A percentile compares a stretch with the other conserved stretches of the same genome.
These are phyloP conservation scores for Trichoderma erinaceum DNA, from an alignment of 495 filamentous ascomycete species.

Conservation along the genomic window DNA sequence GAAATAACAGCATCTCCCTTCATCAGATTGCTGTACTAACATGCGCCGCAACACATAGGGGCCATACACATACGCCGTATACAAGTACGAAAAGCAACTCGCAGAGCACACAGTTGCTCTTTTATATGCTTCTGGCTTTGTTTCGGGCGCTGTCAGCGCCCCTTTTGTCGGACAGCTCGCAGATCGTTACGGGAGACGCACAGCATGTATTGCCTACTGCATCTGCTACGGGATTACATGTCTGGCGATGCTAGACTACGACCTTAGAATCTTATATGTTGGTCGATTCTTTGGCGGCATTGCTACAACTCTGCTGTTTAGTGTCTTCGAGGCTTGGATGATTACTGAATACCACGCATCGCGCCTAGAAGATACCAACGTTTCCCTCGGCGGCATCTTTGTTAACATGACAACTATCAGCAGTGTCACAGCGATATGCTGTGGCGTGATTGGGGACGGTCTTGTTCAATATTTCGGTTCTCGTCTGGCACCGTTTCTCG, in stretches of 20 bases:
- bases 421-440: constrained; percentile 33
- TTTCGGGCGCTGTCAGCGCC: constrained; percentile 37
- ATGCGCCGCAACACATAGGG: constrained; percentile 24
- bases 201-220: constrained; percentile 36
- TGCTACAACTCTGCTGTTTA: constrained; percentile 37
- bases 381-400: constrained; percentile 30
- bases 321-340: constrained; percentile 43
- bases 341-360: constrained; percentile 36
- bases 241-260: constrained; percentile 31
- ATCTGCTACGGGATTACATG: constrained; percentile 36
- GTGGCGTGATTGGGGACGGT: constrained; percentile 32
- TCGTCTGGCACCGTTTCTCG: constrained; percentile 35
- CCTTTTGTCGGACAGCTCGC: constrained; percentile 36
- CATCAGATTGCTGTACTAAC: background rate
- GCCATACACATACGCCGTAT: constrained; percentile 41
- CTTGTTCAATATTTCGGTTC: constrained; percentile 29
- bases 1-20: background rate
- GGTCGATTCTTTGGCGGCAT: constrained; percentile 38
- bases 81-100: constrained; percentile 39
- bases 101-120: constrained; percentile 33
- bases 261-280: constrained; percentile 30
- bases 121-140: constrained; percentile 36
- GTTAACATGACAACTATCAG: constrained; percentile 35
- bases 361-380: constrained; percentile 19
- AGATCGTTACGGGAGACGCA: constrained; percentile 34